Evolutionary conservation across 441 rosid species (phyloP), one percentile per base, ranked within the genome.

Genomic region (Dalechampia spathulata): DNA sequence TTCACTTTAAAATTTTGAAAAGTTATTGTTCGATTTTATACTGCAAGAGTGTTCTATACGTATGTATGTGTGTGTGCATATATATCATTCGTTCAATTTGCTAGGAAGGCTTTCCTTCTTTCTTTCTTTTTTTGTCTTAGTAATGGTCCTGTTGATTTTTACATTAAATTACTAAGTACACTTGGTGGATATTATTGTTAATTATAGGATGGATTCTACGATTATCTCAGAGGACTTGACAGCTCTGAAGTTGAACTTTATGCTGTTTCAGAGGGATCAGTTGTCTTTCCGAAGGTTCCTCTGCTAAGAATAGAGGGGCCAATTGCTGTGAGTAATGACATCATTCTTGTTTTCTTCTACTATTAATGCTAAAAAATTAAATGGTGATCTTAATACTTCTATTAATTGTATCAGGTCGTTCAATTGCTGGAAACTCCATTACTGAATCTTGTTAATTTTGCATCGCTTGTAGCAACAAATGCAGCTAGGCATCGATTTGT

Each of bases 201-300:
- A 30, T 49, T n/a, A 61, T 65, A 92, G 99, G 90, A 89, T 72
- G 97, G 79, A 43, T 92, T 89, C 72, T 73, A 69, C 16, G 74
- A 77, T 66, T 92, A 83, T 76, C 94, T 92, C 52, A 72, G 90
- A 74, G 83, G 82, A 39, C 66, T 92, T 49, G 85, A 92, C 69
- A 86, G 99, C 68, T 86, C 94, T 61, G 90, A 85, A 44, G 88
- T 92, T 63, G 92, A 92, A 78, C 79, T 89, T 5, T 83, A 83
- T 79, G 87, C 99, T 55, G 69, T 85, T 70, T 51, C 94, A 1
- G 97, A 92, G 76, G 99, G 99, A 37, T 66, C 94, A 10, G 96
- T 85, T 60, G 99, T 89, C 72, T 92, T 92, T 70, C 97, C 99
- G 2, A 92, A 92, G 75, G 90, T 92, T 34, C 99, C 98, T 64